phyloP scores from a whole-genome alignment of 352 stramenopile genomes.

The Paralagenidium karlingii region DNA sequence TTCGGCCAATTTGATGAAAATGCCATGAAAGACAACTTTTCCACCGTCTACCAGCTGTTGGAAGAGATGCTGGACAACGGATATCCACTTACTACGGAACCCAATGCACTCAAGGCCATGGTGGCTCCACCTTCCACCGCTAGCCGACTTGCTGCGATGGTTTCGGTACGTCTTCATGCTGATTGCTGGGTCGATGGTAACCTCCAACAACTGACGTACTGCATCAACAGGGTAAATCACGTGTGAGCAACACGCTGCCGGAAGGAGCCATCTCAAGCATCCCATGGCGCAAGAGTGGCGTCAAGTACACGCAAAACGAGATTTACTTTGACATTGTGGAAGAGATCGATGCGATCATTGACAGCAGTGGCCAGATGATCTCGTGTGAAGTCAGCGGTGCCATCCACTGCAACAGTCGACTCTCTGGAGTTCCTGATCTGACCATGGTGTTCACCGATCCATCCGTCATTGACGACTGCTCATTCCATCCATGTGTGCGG shows the following conservation, averaged over 20 bases:
- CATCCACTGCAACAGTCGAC: conserved; percentile 91
- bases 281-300: conserved; percentile 93
- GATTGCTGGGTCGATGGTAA: too few species aligned
- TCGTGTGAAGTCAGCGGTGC: conserved; percentile 91
- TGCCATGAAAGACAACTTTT: conserved; percentile 98
- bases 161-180: conserved; percentile 27
- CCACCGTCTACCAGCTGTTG: conserved; percentile 91
- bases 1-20: conserved; percentile 94
- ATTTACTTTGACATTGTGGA: conserved; percentile 99
- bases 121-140: conserved; percentile 92
- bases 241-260: conserved; percentile 85
- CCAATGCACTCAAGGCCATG: conserved; percentile 96
- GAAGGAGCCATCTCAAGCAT: conserved; percentile 92
- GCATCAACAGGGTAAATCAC: conserved; percentile 58
- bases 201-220: neutral
- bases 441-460: conserved; percentile 94
- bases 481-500: conserved; percentile 96
- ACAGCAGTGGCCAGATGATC: conserved; percentile 84
- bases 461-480: conserved; percentile 95
- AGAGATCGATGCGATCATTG: conserved; percentile 96
- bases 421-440: conserved; percentile 95
- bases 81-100: conserved; percentile 95
- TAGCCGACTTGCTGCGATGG: conserved; percentile 77
- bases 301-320: conserved; percentile 95
- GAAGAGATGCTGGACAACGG: conserved; percentile 98